Base-by-base conservation (phyloP, 306 rosid species). In the Dryas alaskensis region DNA sequence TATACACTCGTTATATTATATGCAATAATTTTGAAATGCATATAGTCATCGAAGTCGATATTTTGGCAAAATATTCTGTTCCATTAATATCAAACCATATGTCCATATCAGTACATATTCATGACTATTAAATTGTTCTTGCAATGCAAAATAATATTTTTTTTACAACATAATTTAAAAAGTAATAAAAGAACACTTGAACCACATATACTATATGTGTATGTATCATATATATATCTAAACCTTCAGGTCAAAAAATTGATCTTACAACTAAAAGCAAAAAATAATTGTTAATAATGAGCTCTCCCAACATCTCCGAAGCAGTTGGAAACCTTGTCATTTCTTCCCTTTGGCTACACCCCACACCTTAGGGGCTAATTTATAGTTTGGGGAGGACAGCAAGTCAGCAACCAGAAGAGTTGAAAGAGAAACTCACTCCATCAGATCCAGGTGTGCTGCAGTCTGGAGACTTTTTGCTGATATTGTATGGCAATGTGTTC, bases 381-480 rank as follows among this genome's bases (percentile, higher is more conserved):
- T 17, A 64, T 70, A 46, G 85, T 77, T 40, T 78, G 80, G 60
- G 74, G 79, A 82, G 89, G 48, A 68, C 71, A 68, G 37, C 37
- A 31, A 31, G 37, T 31, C 37, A 8, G 89, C 37, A 84, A 69
- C 82, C 81, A n/a, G 78, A 47, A 60, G 84, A 81, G 59, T 81
- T 85, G 77, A 78, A 37, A 22, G 91, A 72, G 78, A 82, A 73
- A 76, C 75, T 71, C 70, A 77, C 25, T 60, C 70, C 78, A 42
- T 84, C 79, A 13, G 91, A 77, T 84, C 86, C 83, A 70, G 78
- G 73, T 47, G 79, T 79, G 85, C 77, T 67, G 79, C 85, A 40
- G 70, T 92, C 97, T 16, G 86, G 78, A 65, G 86, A 76, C 79
- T 85, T 83, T 76, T 79, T 76, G 77, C 73, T 69, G 74, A 85